Evolutionary conservation across 1,284 basidiomycete genomes (phyloP).

Genomic region (Fereydounia khargensis): DNA sequence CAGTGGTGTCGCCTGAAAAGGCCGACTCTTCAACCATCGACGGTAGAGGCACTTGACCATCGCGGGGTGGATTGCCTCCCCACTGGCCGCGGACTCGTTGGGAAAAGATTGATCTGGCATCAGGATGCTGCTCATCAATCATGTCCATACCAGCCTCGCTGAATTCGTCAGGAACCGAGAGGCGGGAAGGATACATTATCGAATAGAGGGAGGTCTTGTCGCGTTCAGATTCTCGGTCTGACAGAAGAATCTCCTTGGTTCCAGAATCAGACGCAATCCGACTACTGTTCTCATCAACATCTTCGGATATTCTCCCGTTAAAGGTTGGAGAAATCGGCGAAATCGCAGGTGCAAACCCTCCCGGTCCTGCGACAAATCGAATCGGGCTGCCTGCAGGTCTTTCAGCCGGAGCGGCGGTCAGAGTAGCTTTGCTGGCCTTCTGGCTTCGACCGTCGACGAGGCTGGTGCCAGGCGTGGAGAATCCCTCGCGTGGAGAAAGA

Average conservation of each 20-base stretch:
- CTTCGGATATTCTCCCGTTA: not conserved
- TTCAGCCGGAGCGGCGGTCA: too few species aligned
- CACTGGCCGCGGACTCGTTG: too few species aligned
- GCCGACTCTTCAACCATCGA: too few species aligned
- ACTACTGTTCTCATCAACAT: not conserved
- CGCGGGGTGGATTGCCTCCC: too few species aligned
- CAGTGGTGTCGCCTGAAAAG: too few species aligned
- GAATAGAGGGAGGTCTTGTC: constrained; percentile 5
- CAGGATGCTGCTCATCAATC: constrained; percentile 9
- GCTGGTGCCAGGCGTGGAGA: not conserved
- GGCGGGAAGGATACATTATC: not conserved
- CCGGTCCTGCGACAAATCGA: not conserved
- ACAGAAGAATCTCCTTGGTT: constrained; percentile 14
- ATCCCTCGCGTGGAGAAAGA: not conserved
- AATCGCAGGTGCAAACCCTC: not conserved
- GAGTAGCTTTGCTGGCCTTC: not conserved
- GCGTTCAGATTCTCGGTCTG: constrained; percentile 9
- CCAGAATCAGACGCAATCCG: constrained; percentile 5
- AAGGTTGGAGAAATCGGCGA: not conserved
- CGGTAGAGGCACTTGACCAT: too few species aligned
- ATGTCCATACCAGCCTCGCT: too few species aligned
- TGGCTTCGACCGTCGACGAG: not conserved
- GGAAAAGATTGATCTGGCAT: too few species aligned
- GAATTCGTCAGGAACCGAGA: too few species aligned
- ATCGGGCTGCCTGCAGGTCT: too few species aligned